A percentile compares a stretch with the other conserved stretches of the same genome.
These are phyloP conservation scores for Protostelium mycophagum DNA, from an alignment of 78 protist species.

Conservation along the genomic window DNA sequence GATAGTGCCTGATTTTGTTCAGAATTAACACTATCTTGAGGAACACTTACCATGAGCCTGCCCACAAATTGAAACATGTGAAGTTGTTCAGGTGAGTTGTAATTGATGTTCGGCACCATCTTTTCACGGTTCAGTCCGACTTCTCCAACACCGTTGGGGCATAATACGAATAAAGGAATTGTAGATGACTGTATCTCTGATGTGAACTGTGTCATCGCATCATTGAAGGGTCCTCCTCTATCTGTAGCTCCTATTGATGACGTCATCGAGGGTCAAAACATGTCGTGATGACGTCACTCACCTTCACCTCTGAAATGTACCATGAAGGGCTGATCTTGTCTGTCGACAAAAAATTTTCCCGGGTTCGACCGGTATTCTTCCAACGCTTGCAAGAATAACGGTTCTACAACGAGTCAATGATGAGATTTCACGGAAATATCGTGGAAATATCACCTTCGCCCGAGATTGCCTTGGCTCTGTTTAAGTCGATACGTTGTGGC, in stretches of 20 bases:
- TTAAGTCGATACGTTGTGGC: not conserved
- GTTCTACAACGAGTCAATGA: not conserved
- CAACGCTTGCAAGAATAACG: not conserved
- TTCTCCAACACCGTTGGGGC: constrained; percentile 56
- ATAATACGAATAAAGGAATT: constrained; percentile 42
- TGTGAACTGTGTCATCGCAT: constrained; percentile 42
- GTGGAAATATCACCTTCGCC: not conserved
- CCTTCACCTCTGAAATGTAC: not conserved
- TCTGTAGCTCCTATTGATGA: constrained; percentile 57
- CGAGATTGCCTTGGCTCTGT: not conserved
- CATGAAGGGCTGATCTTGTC: not conserved
- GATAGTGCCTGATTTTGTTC: not conserved
- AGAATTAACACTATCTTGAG: constrained; percentile 10
- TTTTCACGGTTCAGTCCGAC: constrained; percentile 66
- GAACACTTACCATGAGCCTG: constrained; percentile 47
- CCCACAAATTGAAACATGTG: constrained; percentile 51
- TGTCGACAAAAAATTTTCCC: not conserved
- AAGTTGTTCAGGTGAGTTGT: constrained; percentile 25
- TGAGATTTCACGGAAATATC: not conserved
- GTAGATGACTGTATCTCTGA: constrained; percentile 30
- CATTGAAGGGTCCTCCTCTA: constrained; percentile 67
- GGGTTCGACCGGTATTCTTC: not conserved
- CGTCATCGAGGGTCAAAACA: not conserved
- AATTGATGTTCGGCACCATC: constrained; percentile 42
- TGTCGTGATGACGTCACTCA: not conserved